Evolutionary conservation across 331 rosid species (phyloP), one percentile per base, ranked within the genome.

Genomic region (Quercus lobata): DNA sequence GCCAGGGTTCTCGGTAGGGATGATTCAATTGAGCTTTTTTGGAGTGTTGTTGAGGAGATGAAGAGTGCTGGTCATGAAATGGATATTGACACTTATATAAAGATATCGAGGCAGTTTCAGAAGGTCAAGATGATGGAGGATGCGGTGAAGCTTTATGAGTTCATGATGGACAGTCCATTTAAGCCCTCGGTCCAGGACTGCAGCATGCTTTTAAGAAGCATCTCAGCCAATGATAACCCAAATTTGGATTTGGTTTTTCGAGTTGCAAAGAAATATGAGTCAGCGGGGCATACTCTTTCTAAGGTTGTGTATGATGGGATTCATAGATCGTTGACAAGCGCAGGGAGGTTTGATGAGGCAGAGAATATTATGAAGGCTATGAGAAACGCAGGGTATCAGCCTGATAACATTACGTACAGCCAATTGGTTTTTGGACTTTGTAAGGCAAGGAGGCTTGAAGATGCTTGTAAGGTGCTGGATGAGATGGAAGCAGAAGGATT

Each of bases 111-210:
- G 90, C 84, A 84, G 77, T 85, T 95, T 78, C 90, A 83, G 73
- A 95, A 80, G 92, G 69, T 58, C 75, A 87, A 61, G 86, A 82
- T 93, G 96, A 70, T 89, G 71, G 93, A 85, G 80, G 98, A 93
- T 24, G 96, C 96, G 5, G 99, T 95, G 56, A 89, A 84, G 90
- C 96, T 95, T 79, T 95, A 84, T 58, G 99, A 93, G 90, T 83
- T 83, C 79, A 95, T 93, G 98, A 91, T 95, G 97, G 96, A 93
- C 84, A 85, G 99, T 73, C 83, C 93, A 8, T 91, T 83, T 71
- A 80, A 87, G 85, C 99, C 98, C 49, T 90, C 96, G 1, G 69
- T 34, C 49, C 89, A 82, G 44, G 90, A 93, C 69, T 89, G 93
- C 78, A 56, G 62, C 34, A 1, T 83, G 32, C 96, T 93, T 85